Conservation (phyloP, 192 early-diverging fungal genomes). For the Backusella macrospora region DNA sequence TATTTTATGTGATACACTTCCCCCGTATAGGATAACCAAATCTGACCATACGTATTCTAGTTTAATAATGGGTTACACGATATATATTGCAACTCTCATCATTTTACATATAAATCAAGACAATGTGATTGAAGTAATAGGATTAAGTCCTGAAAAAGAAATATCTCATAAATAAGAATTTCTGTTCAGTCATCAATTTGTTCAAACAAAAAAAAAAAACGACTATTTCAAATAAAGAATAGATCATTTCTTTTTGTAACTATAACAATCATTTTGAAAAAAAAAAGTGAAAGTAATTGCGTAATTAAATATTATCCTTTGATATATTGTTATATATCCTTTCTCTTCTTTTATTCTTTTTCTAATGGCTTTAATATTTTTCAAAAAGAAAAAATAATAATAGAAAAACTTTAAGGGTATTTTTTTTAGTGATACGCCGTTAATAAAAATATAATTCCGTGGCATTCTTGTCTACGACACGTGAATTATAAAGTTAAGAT, state of each 20-base stretch:
- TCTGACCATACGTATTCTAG: neutral
- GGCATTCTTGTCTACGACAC: neutral
- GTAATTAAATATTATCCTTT: neutral
- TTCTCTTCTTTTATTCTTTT: neutral
- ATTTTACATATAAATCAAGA: neutral
- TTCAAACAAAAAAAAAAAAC: too few relatives aligned
- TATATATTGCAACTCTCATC: constrained; percentile 9
- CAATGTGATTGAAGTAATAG: constrained; percentile 12
- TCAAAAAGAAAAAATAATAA: neutral
- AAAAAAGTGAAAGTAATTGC: neutral
- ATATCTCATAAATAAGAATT: constrained; percentile 7
- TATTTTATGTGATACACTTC: neutral
- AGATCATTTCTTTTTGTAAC: neutral
- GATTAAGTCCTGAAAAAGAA: neutral
- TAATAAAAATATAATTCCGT: constrained; percentile 4
- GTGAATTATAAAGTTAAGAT: neutral
- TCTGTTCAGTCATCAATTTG: neutral
- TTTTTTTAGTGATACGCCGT: neutral
- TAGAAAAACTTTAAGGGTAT: neutral
- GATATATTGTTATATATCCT: neutral
- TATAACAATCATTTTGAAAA: neutral
- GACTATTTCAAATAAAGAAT: neutral
- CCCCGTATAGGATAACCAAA: neutral
- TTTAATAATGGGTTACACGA: neutral
- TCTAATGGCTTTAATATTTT: neutral